Conservation (phyloP, 257 asterid species). For the Solanum corneliomulleri region DNA sequence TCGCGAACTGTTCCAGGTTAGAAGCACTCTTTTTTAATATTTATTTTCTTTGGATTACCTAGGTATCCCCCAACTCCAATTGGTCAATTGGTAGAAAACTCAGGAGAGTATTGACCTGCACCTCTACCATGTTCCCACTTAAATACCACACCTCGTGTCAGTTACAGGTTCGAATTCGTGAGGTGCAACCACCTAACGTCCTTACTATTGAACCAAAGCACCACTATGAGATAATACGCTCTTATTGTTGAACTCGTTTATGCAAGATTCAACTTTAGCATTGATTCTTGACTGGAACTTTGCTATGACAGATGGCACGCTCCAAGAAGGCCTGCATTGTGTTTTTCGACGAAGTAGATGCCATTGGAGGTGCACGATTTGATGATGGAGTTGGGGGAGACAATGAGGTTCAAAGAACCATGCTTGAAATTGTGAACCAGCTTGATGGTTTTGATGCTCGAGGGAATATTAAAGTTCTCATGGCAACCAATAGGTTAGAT, state of each 20-base stretch:
- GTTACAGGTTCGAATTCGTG: neutral
- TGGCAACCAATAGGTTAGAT: conserved; percentile 90
- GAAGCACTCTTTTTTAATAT: neutral
- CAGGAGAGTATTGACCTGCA: neutral
- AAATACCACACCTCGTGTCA: neutral
- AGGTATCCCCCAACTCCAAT: neutral
- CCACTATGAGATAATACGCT: neutral
- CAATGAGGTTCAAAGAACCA: conserved; percentile 95
- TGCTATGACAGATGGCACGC: conserved; percentile 77
- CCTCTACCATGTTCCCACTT: neutral
- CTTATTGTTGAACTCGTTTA: neutral
- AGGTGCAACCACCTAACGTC: neutral
- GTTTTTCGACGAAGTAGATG: conserved; percentile 93
- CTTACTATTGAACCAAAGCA: neutral
- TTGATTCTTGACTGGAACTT: neutral
- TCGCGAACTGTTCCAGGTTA: conserved; percentile 93
- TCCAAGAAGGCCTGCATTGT: conserved; percentile 97
- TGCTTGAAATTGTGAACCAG: conserved; percentile 98
- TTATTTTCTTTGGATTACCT: neutral
- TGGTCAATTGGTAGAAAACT: neutral
- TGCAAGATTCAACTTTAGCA: neutral
- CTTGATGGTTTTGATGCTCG: conserved; percentile 99
- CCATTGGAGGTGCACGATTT: conserved; percentile 96
- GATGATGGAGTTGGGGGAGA: conserved; percentile 98
- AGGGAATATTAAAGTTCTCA: conserved; percentile 91